Percentiles rank a stretch among this genome's conserved stretches.
Conservation (phyloP, 1,284 basidiomycete genomes). For the Phaffia rhodozyma region DNA sequence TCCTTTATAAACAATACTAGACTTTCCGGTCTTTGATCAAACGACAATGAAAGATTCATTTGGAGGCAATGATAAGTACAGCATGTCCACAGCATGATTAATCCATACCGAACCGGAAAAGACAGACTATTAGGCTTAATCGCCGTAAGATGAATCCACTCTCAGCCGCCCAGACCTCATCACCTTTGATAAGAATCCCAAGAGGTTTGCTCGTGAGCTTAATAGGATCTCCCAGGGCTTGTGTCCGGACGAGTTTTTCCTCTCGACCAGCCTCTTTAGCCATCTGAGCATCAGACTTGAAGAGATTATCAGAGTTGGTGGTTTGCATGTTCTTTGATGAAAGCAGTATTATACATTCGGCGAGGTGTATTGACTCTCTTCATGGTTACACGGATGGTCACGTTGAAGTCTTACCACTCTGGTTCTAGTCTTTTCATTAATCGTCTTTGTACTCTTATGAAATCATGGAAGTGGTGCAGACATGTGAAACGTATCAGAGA, state of each 20-base stretch:
- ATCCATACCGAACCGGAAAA: not conserved
- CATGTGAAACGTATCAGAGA: too few species aligned
- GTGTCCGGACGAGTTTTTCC: conserved; percentile 57
- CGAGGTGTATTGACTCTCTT: too few species aligned
- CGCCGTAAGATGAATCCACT: conserved; percentile 62
- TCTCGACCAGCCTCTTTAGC: conserved; percentile 51
- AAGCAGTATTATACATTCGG: too few species aligned
- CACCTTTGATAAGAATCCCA: conserved; percentile 50
- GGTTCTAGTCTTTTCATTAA: too few species aligned
- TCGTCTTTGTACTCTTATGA: too few species aligned
- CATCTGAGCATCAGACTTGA: conserved; percentile 64
- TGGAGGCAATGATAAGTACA: not conserved
- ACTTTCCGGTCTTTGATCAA: conserved; percentile 56
- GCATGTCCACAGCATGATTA: not conserved
- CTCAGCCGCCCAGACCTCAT: conserved; percentile 70
- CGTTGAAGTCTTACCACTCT: too few species aligned
- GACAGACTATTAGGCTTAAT: conserved; percentile 55
- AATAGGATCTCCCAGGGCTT: conserved; percentile 62
- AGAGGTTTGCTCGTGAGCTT: conserved; percentile 61
- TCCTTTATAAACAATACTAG: conserved; percentile 58
- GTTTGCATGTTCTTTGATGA: conserved; percentile 33
- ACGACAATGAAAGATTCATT: not conserved
- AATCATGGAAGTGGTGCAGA: too few species aligned
- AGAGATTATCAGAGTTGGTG: conserved; percentile 41
- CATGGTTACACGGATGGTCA: too few species aligned